Evolutionary conservation across 2,329 filamentous ascomycete genomes (phyloP).

Genomic region (Fusarium nanum): DNA sequence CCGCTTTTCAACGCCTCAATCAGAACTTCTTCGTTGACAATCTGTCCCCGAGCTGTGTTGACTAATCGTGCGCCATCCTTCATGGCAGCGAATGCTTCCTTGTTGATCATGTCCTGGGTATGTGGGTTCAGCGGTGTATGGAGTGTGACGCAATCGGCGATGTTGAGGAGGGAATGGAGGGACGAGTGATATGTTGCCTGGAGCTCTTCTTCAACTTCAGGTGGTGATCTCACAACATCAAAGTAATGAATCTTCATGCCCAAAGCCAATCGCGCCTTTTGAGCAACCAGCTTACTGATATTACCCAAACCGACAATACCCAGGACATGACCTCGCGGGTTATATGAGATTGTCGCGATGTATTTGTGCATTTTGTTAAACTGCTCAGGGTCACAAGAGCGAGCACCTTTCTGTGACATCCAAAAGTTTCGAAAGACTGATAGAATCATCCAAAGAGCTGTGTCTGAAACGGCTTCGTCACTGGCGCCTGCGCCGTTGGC

Average conservation of each 20-base stretch:
- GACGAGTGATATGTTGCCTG: constrained; percentile 47
- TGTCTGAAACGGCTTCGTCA: constrained; percentile 58
- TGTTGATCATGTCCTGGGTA: constrained; percentile 31
- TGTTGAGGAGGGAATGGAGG: constrained; percentile 43
- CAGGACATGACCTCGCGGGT: constrained; percentile 60
- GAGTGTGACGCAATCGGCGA: constrained; percentile 51
- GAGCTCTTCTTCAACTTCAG: constrained; percentile 48
- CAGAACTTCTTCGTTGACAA: constrained; percentile 64
- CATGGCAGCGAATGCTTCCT: constrained; percentile 50
- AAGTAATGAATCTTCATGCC: constrained; percentile 67
- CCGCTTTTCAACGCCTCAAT: constrained; percentile 60
- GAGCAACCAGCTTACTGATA: constrained; percentile 59
- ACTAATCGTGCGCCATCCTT: constrained; percentile 61
- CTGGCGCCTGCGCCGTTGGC: constrained; percentile 57
- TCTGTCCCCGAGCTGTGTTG: constrained; percentile 64
- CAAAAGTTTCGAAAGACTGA: constrained; percentile 63
- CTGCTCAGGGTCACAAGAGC: constrained; percentile 32
- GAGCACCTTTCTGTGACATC: constrained; percentile 50
- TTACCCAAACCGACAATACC: constrained; percentile 65
- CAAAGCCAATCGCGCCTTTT: constrained; percentile 58
- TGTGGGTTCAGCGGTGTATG: constrained; percentile 47
- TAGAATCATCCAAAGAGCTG: constrained; percentile 56
- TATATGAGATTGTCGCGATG: constrained; percentile 55
- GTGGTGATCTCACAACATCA: constrained; percentile 52
- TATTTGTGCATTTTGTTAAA: constrained; percentile 35